These are phyloP conservation scores for Apophysomyces ossiformis DNA, from an alignment of 371 early-diverging fungal species.

Conservation along the genomic window DNA sequence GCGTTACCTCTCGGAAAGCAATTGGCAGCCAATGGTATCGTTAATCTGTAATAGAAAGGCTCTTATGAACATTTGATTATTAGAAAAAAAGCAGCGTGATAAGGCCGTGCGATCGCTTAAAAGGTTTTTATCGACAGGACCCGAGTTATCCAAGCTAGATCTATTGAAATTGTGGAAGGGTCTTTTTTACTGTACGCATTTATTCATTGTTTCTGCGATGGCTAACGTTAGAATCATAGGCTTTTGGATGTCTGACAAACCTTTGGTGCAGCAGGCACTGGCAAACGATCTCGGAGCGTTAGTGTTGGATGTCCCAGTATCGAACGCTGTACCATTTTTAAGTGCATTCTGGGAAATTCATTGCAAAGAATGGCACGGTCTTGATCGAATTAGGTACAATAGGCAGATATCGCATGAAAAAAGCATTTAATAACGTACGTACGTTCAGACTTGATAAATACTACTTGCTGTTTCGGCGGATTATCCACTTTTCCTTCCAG, in stretches of 20 bases:
- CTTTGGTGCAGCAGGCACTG: conserved; percentile 86
- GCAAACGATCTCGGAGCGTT: conserved; percentile 78
- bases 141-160: conserved; percentile 67
- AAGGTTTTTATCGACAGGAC: conserved; percentile 61
- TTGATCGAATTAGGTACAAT: conserved; percentile 81
- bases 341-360: conserved; percentile 86
- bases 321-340: conserved; percentile 66
- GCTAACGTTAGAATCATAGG: conserved; percentile 46
- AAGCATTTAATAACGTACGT: neutral
- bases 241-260: conserved; percentile 97
- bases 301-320: conserved; percentile 60
- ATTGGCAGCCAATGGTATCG: conserved; percentile 33
- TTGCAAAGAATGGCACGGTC: conserved; percentile 82
- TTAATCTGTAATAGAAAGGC: too few relatives aligned
- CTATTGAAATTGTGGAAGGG: conserved; percentile 93
- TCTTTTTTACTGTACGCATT: conserved; percentile 84
- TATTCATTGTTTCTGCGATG: neutral
- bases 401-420: neutral
- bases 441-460: conserved; percentile 80
- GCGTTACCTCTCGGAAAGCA: conserved; percentile 28
- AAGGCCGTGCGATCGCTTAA: conserved; percentile 76
- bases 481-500: conserved; percentile 70
- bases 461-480: conserved; percentile 78
- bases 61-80: neutral
- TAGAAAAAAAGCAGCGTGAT: conserved; percentile 87